phyloP scores from a whole-genome alignment of 345 rosid genomes.

The Mercurialis annua region DNA sequence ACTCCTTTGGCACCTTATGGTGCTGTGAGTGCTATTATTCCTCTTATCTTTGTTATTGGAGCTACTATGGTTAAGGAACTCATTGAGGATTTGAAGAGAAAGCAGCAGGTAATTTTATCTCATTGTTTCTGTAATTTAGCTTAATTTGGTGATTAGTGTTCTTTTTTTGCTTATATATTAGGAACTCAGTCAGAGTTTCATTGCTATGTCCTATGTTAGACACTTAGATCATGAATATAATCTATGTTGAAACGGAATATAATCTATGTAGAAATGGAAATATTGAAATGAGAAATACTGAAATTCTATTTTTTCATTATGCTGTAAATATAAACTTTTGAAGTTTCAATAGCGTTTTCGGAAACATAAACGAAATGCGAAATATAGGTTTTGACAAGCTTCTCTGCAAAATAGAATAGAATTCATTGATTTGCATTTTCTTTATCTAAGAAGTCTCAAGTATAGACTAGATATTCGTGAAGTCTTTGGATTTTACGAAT shows the following conservation, averaged over 20 bases:
- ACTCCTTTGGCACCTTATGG: slow-evolving; percentile 72
- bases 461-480: neutral
- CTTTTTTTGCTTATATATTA: neutral
- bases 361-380: too few species aligned
- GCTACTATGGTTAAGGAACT: slow-evolving; percentile 90
- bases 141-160: neutral
- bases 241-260: too few species aligned
- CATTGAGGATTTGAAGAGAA: slow-evolving; percentile 80
- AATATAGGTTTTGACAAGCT: too few species aligned
- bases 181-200: neutral
- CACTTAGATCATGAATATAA: too few species aligned
- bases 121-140: slow-evolving; percentile 4
- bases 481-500: slow-evolving; percentile 2
- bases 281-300: too few species aligned
- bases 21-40: slow-evolving; percentile 64
- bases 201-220: neutral
- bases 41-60: slow-evolving; percentile 68
- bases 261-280: too few species aligned
- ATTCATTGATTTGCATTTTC: too few species aligned
- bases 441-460: too few species aligned
- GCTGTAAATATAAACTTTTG: too few species aligned
- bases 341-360: too few species aligned
- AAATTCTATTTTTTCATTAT: too few species aligned
- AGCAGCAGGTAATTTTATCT: slow-evolving; percentile 53
- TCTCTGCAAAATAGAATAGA: too few species aligned